phyloP scores from a whole-genome alignment of 345 rosid genomes.

The Boechera retrofracta region DNA sequence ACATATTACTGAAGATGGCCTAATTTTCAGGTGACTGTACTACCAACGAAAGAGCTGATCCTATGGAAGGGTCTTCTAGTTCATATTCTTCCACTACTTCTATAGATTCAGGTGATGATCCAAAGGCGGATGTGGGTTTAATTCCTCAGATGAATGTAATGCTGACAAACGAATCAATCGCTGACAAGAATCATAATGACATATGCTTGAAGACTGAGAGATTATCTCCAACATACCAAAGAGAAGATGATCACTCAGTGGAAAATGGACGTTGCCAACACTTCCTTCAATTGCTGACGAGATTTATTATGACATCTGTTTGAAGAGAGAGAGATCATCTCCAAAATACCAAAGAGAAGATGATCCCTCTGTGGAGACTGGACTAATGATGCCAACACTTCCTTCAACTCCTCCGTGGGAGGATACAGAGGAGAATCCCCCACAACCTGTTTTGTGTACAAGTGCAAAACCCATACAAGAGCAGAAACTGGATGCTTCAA shows the following conservation, averaged over 20 bases:
- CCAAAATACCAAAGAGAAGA: too few relatives aligned
- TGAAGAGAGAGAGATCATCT: too few relatives aligned
- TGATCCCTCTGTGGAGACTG: too few relatives aligned
- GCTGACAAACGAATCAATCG: slow-evolving; percentile 1
- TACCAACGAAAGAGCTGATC: slow-evolving; percentile 5
- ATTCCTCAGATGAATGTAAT: not conserved
- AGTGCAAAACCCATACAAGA: slow-evolving; percentile 12
- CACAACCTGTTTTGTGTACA: not conserved
- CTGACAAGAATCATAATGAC: slow-evolving; percentile 29
- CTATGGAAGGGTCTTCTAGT: slow-evolving; percentile 28
- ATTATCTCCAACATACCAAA: too few relatives aligned
- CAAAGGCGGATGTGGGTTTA: slow-evolving; percentile 2
- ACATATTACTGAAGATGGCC: slow-evolving; percentile 20
- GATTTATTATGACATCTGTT: too few relatives aligned
- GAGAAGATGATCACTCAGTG: too few relatives aligned
- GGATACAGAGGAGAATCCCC: too few relatives aligned
- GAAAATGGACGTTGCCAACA: too few relatives aligned
- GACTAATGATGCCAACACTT: too few relatives aligned
- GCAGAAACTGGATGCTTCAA: slow-evolving; percentile 23
- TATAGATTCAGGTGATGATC: slow-evolving; percentile 21
- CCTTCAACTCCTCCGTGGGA: too few relatives aligned
- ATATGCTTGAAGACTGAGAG: slow-evolving; percentile 16
- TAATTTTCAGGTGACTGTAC: slow-evolving; percentile 31
- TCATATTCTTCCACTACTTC: slow-evolving; percentile 6
- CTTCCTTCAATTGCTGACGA: too few relatives aligned